phyloP scores from a whole-genome alignment of 1,284 basidiomycete genomes.

The Ustilago curta region DNA sequence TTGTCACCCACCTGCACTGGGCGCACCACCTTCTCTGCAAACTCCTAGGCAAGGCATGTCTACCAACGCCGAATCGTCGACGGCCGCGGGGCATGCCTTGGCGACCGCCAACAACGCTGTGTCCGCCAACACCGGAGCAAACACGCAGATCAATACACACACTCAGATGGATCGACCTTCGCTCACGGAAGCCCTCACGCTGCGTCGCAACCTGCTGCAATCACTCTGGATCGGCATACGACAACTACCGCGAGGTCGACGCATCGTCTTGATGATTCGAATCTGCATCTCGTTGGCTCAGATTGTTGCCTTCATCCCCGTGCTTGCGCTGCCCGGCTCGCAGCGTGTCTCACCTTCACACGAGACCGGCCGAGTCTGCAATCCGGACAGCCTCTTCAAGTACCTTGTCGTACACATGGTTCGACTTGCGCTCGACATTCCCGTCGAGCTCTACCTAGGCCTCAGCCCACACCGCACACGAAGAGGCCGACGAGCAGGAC shows the following conservation, averaged over 20 bases:
- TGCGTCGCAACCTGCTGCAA: constrained; percentile 48
- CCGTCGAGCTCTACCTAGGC: constrained; percentile 59
- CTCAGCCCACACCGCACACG: constrained; percentile 56
- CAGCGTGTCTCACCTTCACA: constrained; percentile 26
- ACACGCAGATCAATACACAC: background rate
- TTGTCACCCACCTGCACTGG: no score
- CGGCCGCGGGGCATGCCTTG: background rate
- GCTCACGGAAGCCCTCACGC: constrained; percentile 43
- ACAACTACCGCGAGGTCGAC: constrained; percentile 40
- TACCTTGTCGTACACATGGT: constrained; percentile 56
- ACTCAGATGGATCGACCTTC: constrained; percentile 5
- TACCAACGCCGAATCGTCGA: constrained; percentile 16
- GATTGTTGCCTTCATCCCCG: constrained; percentile 41
- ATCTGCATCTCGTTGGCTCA: constrained; percentile 39
- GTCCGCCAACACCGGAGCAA: background rate
- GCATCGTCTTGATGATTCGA: constrained; percentile 38
- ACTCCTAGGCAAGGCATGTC: constrained; percentile 31
- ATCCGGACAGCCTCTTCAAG: constrained; percentile 57
- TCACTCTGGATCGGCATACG: constrained; percentile 38
- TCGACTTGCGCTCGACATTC: constrained; percentile 47
- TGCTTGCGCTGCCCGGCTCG: constrained; percentile 34
- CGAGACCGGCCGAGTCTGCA: constrained; percentile 31
- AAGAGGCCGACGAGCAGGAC: constrained; percentile 38
- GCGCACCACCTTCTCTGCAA: background rate
- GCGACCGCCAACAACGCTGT: background rate